These are phyloP conservation scores for Termitomyces sp. DNA, from an alignment of 768 basidiomycete species.

Conservation along the genomic window DNA sequence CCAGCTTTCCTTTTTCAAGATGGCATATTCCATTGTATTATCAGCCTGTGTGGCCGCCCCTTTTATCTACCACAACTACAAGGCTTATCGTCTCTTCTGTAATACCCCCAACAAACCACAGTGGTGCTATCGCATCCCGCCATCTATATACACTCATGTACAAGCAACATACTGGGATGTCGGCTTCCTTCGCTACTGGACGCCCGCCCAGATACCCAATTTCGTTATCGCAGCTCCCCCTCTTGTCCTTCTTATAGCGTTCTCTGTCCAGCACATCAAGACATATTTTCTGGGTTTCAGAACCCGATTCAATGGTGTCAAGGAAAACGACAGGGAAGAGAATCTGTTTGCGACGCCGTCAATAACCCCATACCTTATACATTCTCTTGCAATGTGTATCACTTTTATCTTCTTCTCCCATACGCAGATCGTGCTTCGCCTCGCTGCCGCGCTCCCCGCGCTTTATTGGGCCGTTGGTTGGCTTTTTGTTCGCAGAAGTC, in stretches of 20 bases:
- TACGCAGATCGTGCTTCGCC: slow-evolving; percentile 82
- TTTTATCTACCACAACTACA: slow-evolving; percentile 67
- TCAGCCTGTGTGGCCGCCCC: slow-evolving; percentile 53
- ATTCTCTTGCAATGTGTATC: slow-evolving; percentile 59
- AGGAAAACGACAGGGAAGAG: slow-evolving; percentile 13
- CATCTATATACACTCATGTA: slow-evolving; percentile 78
- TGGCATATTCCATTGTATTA: slow-evolving; percentile 37
- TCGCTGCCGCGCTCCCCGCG: slow-evolving; percentile 72
- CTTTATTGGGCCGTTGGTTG: slow-evolving; percentile 83
- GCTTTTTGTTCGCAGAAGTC: slow-evolving; percentile 37
- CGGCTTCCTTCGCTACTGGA: slow-evolving; percentile 89
- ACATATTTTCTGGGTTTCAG: slow-evolving; percentile 26
- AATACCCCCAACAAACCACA: slow-evolving; percentile 19
- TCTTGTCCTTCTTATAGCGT: no score
- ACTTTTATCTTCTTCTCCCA: slow-evolving; percentile 79
- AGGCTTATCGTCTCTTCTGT: slow-evolving; percentile 71
- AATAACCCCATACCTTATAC: slow-evolving; percentile 70
- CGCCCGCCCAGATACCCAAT: slow-evolving; percentile 78
- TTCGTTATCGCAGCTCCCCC: slow-evolving; percentile 32
- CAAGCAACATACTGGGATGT: slow-evolving; percentile 86
- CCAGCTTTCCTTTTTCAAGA: slow-evolving; percentile 31
- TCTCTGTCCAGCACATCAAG: slow-evolving; percentile 37
- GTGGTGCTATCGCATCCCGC: slow-evolving; percentile 68
- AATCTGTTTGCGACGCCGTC: slow-evolving; percentile 19
- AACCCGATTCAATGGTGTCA: background rate